Conservation (phyloP, 2,329 filamentous ascomycete genomes). For the Colletotrichum incanum region DNA sequence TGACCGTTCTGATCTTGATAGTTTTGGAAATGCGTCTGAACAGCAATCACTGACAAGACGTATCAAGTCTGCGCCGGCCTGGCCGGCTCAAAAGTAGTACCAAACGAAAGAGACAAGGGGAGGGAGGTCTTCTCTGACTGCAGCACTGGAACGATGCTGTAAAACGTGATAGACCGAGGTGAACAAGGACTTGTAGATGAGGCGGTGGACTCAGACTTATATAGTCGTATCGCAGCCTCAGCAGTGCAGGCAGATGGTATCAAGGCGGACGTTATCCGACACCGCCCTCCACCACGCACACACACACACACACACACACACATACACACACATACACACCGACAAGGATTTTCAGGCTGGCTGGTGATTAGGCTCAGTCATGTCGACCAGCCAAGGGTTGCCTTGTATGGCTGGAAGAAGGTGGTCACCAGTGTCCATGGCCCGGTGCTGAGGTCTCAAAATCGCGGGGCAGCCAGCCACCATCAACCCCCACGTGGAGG, state of each 20-base stretch:
- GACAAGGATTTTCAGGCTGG: conserved; percentile 22
- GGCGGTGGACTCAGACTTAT: conserved; percentile 32
- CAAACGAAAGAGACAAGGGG: conserved; percentile 29
- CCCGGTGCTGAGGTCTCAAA: conserved; percentile 43
- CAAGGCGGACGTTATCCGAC: conserved; percentile 20
- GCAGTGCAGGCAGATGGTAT: conserved; percentile 10
- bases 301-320: conserved; percentile 32
- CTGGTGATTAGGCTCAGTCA: conserved; percentile 39
- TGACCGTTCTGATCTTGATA: conserved; percentile 4
- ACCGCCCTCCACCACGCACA: conserved; percentile 22
- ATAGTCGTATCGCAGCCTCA: conserved; percentile 31
- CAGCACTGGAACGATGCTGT: conserved; percentile 5
- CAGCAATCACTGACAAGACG: conserved; percentile 32
- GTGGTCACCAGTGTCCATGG: conserved; percentile 47
- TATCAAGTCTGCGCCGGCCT: conserved; percentile 37
- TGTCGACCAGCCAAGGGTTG: conserved; percentile 42
- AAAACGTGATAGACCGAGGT: conserved; percentile 5
- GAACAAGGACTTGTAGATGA: background rate
- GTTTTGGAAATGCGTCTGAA: conserved; percentile 21
- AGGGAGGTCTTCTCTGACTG: background rate
- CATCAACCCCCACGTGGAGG: conserved; percentile 45
- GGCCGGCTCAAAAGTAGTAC: conserved; percentile 42
- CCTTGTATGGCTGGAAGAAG: conserved; percentile 47
- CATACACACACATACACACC: conserved; percentile 30
- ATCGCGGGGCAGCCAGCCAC: conserved; percentile 42